phyloP scores from a whole-genome alignment of 2,329 filamentous ascomycete genomes.

The Ceratocystiopsis brevicomis region DNA sequence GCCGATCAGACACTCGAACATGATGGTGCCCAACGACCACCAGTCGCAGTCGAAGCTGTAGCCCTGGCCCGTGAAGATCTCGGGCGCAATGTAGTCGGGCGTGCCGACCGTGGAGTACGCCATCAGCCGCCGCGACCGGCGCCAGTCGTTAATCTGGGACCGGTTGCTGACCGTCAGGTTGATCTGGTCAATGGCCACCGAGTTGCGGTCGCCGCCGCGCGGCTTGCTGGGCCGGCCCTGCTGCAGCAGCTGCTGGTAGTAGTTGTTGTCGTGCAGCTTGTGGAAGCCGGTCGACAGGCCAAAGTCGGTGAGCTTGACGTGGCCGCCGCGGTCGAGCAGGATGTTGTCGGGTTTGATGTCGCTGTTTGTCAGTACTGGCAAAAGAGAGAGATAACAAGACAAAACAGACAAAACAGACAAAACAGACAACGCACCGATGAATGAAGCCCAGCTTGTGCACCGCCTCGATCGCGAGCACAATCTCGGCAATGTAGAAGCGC shows the following conservation, averaged over 20 bases:
- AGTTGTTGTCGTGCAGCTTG: slow-evolving; percentile 92
- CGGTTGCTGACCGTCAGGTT: slow-evolving; percentile 96
- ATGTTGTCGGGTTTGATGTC: slow-evolving; percentile 99
- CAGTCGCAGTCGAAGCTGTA: slow-evolving; percentile 97
- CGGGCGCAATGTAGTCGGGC: slow-evolving; percentile 94
- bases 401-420: background rate
- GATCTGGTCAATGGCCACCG: slow-evolving; percentile 92
- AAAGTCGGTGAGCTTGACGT: slow-evolving; percentile 97
- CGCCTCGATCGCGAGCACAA: slow-evolving; percentile 93
- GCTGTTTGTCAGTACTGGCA: no score
- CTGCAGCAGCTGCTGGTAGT: slow-evolving; percentile 91
- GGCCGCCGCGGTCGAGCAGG: slow-evolving; percentile 79
- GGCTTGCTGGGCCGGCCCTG: slow-evolving; percentile 52
- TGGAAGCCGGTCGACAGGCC: slow-evolving; percentile 96
- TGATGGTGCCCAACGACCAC: slow-evolving; percentile 98
- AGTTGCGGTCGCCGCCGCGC: slow-evolving; percentile 57
- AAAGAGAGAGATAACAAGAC: background rate
- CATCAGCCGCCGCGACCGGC: slow-evolving; percentile 85
- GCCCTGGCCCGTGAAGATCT: slow-evolving; percentile 92
- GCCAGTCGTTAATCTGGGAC: slow-evolving; percentile 96
- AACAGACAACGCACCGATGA: slow-evolving; percentile 38
- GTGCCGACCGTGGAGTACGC: slow-evolving; percentile 97
- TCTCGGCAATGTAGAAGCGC: slow-evolving; percentile 96
- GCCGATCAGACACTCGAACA: slow-evolving; percentile 97
- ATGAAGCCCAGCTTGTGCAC: slow-evolving; percentile 97